phyloP scores from a whole-genome alignment of 108 stramenopile species.

The Nitzschia sp. region DNA sequence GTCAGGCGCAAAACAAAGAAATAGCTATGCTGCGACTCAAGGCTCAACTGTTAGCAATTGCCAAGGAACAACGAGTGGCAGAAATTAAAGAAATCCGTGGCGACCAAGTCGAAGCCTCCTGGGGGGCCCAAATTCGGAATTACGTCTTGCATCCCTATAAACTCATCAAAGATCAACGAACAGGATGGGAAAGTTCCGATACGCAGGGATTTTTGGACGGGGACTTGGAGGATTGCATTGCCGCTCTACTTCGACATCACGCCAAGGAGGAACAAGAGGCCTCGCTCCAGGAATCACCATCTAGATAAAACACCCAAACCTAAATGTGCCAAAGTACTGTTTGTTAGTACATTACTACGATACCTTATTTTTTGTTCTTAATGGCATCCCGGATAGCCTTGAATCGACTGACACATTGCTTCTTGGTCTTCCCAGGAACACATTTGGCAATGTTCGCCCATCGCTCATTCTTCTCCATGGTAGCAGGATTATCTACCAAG shows the following conservation, averaged over 20 bases:
- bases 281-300: background rate
- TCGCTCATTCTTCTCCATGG: conserved; percentile 97
- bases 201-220: conserved; percentile 86
- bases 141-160: conserved; percentile 98
- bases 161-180: conserved; percentile 94
- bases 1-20: conserved; percentile 85
- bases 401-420: conserved; percentile 94
- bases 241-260: conserved; percentile 51
- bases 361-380: conserved; percentile 54
- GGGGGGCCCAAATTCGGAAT: conserved; percentile 97
- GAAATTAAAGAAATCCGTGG: conserved; percentile 78
- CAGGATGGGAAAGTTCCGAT: conserved; percentile 85
- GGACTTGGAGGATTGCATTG: conserved; percentile 82
- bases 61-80: conserved; percentile 64
- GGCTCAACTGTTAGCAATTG: conserved; percentile 79
- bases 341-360: too few relatives aligned
- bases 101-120: conserved; percentile 83
- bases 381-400: conserved; percentile 90
- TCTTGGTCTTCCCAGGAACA: conserved; percentile 92
- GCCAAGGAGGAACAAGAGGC: conserved; percentile 52
- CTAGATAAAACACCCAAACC: too few relatives aligned
- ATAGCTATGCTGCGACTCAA: conserved; percentile 87
- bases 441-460: conserved; percentile 90
- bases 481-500: conserved; percentile 78
- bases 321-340: too few relatives aligned